These are phyloP conservation scores for Cyberlindnera misumaiensis DNA, from an alignment of 805 yeast species.

Conservation along the genomic window DNA sequence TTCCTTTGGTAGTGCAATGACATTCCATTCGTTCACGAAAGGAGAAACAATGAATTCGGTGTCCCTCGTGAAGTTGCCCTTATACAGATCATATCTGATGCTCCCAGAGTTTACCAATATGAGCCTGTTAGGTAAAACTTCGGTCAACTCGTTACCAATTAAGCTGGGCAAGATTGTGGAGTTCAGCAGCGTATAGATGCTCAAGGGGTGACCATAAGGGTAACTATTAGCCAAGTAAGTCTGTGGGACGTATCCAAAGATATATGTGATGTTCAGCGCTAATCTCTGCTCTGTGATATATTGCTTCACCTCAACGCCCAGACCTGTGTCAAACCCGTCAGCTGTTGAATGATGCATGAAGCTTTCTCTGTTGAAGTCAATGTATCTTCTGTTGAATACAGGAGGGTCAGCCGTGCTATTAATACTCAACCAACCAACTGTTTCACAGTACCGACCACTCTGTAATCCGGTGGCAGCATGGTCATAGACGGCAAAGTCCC, in stretches of 20 bases:
- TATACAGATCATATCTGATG: conserved; percentile 75
- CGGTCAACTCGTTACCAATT: conserved; percentile 16
- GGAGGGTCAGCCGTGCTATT: conserved; percentile 22
- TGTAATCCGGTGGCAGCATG: conserved; percentile 68
- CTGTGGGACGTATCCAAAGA: conserved; percentile 59
- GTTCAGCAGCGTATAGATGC: conserved; percentile 54
- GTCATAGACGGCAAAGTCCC: conserved; percentile 76
- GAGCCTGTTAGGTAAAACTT: conserved; percentile 31
- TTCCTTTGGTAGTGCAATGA: conserved; percentile 49
- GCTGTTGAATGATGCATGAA: conserved; percentile 47
- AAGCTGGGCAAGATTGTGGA: conserved; percentile 46
- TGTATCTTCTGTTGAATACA: conserved; percentile 56
- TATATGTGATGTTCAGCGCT: conserved; percentile 45
- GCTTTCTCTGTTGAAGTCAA: conserved; percentile 75
- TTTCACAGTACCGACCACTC: conserved; percentile 90
- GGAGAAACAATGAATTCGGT: conserved; percentile 82
- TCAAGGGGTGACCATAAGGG: conserved; percentile 50
- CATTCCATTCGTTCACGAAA: conserved; percentile 73
- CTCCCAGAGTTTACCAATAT: conserved; percentile 83
- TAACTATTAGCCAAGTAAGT: conserved; percentile 64
- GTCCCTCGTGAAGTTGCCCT: conserved; percentile 78
- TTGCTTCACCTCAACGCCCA: conserved; percentile 45
- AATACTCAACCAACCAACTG: conserved; percentile 81
- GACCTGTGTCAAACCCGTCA: conserved; percentile 41
- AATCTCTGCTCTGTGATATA: conserved; percentile 37